phyloP scores from a whole-genome alignment of 2,329 filamentous ascomycete species.

The Teratosphaeria gauchensis region DNA sequence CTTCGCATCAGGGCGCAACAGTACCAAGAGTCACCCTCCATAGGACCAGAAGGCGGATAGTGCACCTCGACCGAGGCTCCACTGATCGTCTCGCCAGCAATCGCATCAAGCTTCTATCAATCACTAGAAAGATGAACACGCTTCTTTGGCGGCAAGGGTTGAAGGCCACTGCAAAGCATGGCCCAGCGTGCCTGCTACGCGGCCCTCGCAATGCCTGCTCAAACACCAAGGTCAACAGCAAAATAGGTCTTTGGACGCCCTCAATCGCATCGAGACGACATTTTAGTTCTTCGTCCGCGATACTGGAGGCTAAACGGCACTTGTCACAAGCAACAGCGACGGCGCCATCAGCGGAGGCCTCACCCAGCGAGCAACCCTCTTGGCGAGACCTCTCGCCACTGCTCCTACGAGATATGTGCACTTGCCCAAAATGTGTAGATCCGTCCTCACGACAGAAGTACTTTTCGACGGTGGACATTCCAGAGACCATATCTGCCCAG shows the following conservation, averaged over 20 bases:
- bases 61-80: too few relatives aligned
- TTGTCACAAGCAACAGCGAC: neutral
- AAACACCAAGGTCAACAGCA: neutral
- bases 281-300: neutral
- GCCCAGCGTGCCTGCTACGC: neutral
- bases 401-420: constrained; percentile 48
- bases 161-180: neutral
- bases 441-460: constrained; percentile 52
- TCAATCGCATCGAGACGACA: neutral
- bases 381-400: constrained; percentile 15
- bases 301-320: neutral
- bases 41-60: neutral
- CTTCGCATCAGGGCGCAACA: neutral
- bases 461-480: constrained; percentile 58
- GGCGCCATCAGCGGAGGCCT: neutral
- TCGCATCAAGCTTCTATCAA: neutral
- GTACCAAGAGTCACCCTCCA: neutral
- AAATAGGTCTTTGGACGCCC: neutral
- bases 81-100: too few relatives aligned
- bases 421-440: constrained; percentile 48
- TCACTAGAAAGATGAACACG: neutral
- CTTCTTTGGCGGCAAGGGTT: neutral
- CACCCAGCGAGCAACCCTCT: neutral
- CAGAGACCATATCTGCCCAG: constrained; percentile 35
- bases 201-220: neutral